Evolutionary conservation across 805 yeast species (phyloP).

Genomic region (Yarrowia sp.): DNA sequence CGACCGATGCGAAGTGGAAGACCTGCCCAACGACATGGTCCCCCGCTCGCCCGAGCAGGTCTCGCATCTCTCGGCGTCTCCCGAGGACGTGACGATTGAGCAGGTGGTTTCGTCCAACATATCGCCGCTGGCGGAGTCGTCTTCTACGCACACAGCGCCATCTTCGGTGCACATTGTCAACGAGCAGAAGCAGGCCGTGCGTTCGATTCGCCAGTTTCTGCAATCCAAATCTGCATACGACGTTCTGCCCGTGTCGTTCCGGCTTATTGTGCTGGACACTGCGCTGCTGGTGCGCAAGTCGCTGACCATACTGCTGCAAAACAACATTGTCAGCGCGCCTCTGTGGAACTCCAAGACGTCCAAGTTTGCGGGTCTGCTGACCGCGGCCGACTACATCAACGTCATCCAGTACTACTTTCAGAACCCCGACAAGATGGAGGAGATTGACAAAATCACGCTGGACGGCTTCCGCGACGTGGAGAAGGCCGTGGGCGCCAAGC

Average conservation of each 20-base stretch:
- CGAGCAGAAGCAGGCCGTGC: constrained; percentile 73
- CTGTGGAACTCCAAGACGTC: constrained; percentile 90
- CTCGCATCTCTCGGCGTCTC: constrained; percentile 10
- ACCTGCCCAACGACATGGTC: constrained; percentile 19
- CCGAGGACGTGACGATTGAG: constrained; percentile 14
- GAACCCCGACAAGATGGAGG: constrained; percentile 77
- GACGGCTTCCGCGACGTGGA: constrained; percentile 87
- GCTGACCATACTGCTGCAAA: constrained; percentile 82
- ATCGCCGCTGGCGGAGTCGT: background rate
- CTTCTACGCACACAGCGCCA: background rate
- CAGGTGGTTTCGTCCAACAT: background rate
- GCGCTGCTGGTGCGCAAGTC: constrained; percentile 86
- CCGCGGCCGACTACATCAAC: constrained; percentile 89
- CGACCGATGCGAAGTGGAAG: constrained; percentile 14
- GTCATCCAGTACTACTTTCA: constrained; percentile 93
- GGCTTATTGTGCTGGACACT: constrained; percentile 91
- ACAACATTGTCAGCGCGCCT: constrained; percentile 94
- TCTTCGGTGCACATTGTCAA: constrained; percentile 30
- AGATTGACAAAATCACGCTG: constrained; percentile 79
- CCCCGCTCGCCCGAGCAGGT: constrained; percentile 19
- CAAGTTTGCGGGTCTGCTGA: constrained; percentile 88
- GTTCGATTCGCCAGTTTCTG: constrained; percentile 78
- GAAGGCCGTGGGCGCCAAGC: constrained; percentile 78
- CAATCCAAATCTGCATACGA: constrained; percentile 93
- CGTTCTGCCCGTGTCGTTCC: constrained; percentile 90